Evolutionary conservation across 2,329 filamentous ascomycete genomes (phyloP).

Genomic region (Aotearoamyces nothofagi): DNA sequence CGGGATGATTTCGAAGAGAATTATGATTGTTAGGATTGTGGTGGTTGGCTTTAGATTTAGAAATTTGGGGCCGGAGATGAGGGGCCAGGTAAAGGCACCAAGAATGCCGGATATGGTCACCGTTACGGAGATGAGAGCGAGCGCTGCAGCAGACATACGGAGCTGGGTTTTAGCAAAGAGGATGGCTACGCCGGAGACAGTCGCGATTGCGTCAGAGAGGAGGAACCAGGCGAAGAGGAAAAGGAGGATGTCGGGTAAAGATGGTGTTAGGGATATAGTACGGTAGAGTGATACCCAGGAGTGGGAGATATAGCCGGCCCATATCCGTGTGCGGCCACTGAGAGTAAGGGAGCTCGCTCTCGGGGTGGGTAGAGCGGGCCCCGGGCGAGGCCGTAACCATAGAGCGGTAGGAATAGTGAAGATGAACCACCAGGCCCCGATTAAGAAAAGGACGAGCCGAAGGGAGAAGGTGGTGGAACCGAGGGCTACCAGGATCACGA

Average conservation of each 20-base stretch:
- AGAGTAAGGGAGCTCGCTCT: conserved; percentile 14
- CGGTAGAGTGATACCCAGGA: conserved; percentile 78
- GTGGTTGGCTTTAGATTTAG: conserved; percentile 63
- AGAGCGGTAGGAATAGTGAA: conserved; percentile 82
- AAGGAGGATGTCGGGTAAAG: conserved; percentile 56
- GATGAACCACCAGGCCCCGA: conserved; percentile 83
- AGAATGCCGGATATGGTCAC: conserved; percentile 71
- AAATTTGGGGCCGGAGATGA: conserved; percentile 53
- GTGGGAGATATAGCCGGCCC: conserved; percentile 60
- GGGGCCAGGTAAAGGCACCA: conserved; percentile 83
- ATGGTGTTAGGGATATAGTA: conserved; percentile 61
- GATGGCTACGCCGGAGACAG: conserved; percentile 85
- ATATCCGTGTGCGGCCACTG: conserved; percentile 25
- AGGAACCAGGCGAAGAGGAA: conserved; percentile 90
- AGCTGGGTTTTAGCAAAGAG: conserved; percentile 91
- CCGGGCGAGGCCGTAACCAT: conserved; percentile 79
- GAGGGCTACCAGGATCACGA: conserved; percentile 58
- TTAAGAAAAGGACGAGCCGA: conserved; percentile 70
- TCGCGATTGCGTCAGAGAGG: conserved; percentile 85
- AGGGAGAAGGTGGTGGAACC: conserved; percentile 73
- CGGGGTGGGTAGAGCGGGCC: conserved; percentile 49
- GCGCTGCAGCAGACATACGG: conserved; percentile 72
- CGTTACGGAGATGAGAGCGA: conserved; percentile 89
- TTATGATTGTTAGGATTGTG: conserved; percentile 85
- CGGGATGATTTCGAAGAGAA: conserved; percentile 81